Percentiles rank a stretch among this genome's conserved stretches.
These are phyloP conservation scores for Amesomyces nigricolor DNA, from an alignment of 2,329 filamentous ascomycete species.

Conservation along the genomic window DNA sequence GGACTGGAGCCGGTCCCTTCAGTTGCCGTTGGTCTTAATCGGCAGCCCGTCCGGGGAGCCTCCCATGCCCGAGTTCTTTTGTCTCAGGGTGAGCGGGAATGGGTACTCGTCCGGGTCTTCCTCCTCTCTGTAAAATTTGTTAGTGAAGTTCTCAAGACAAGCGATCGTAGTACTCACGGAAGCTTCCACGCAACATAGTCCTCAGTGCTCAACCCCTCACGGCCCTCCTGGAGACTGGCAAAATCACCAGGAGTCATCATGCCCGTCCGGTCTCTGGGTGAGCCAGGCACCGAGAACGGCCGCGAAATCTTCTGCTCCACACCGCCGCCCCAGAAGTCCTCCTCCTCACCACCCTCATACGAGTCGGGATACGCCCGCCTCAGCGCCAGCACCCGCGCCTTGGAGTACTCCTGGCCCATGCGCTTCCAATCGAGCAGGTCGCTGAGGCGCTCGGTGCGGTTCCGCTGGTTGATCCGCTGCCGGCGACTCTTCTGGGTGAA, in stretches of 20 bases:
- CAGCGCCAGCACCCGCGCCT: constrained; percentile 87
- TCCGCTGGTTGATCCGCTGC: constrained; percentile 97
- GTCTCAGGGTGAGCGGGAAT: constrained; percentile 53
- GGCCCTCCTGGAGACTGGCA: constrained; percentile 89
- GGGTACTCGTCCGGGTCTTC: constrained; percentile 77
- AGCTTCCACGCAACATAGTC: constrained; percentile 98
- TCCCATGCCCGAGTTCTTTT: constrained; percentile 41
- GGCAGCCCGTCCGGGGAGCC: constrained; percentile 40
- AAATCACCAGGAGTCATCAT: constrained; percentile 99
- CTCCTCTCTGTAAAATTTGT: constrained; percentile 57
- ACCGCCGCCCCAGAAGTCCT: constrained; percentile 84
- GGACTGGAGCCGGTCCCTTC: not conserved
- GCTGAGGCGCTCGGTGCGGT: constrained; percentile 89
- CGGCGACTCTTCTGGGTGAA: constrained; percentile 89
- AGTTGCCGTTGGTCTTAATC: constrained; percentile 40
- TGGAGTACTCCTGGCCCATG: constrained; percentile 99
- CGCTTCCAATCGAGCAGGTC: constrained; percentile 98
- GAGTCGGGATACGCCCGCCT: constrained; percentile 85
- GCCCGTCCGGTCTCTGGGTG: constrained; percentile 80
- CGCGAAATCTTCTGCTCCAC: constrained; percentile 93
- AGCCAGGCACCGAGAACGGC: constrained; percentile 89
- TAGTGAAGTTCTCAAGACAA: constrained; percentile 24
- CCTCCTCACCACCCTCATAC: constrained; percentile 75
- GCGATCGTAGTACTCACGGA: constrained; percentile 62
- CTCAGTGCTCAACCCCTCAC: constrained; percentile 88